These are phyloP conservation scores for Marchantia paleacea DNA, from an alignment of 225 moss, liverwort and hornwort genomes.

Conservation along the genomic window DNA sequence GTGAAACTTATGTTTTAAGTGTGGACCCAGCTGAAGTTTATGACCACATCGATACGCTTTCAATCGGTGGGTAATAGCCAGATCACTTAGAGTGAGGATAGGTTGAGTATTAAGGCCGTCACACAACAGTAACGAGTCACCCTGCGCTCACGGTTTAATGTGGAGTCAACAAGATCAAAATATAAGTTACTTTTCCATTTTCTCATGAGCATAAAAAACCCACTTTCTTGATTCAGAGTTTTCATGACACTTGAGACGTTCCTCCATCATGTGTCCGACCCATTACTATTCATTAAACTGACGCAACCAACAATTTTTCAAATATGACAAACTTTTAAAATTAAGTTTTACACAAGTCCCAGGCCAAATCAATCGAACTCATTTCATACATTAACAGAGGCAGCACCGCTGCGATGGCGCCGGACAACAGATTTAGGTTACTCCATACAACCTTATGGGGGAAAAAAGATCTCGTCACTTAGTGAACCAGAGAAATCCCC, in stretches of 20 bases:
- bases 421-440: conserved; percentile 17
- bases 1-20: no score
- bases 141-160: no score
- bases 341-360: conserved; percentile 4
- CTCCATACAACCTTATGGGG: conserved; percentile 17
- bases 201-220: no score
- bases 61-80: no score
- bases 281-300: not conserved
- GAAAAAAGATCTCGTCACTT: conserved; percentile 14
- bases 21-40: no score
- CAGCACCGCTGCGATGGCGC: conserved; percentile 8
- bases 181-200: no score
- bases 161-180: no score
- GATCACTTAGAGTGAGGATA: no score
- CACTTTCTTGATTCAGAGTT: no score
- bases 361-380: conserved; percentile 19
- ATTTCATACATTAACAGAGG: conserved; percentile 17
- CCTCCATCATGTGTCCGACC: not conserved
- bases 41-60: no score
- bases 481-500: conserved; percentile 3
- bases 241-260: not conserved
- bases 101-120: no score
- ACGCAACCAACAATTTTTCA: not conserved
- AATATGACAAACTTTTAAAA: not conserved
- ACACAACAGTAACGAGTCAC: no score